Evolutionary conservation across 2,329 filamentous ascomycete species (phyloP).

Genomic region (Phialemoniopsis sp.): DNA sequence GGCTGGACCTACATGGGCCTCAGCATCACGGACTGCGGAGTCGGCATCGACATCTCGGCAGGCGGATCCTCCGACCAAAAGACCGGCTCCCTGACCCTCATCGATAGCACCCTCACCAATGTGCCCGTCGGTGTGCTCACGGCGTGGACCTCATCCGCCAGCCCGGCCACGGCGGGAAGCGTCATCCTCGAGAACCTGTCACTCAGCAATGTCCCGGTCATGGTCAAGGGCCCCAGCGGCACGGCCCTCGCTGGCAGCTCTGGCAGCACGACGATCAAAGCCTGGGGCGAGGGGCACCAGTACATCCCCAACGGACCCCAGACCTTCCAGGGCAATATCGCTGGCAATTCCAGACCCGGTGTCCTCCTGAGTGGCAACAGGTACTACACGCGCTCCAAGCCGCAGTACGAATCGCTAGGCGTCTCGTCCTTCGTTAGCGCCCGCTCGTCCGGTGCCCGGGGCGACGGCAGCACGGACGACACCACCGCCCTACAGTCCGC

Average conservation of each 20-base stretch:
- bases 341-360: conserved; percentile 42
- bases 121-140: conserved; percentile 63
- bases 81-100: conserved; percentile 66
- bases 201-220: conserved; percentile 28
- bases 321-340: conserved; percentile 41
- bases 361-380: conserved; percentile 44
- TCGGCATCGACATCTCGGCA: conserved; percentile 58
- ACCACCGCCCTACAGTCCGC: conserved; percentile 54
- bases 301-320: conserved; percentile 42
- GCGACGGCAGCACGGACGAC: conserved; percentile 55
- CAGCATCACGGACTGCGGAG: conserved; percentile 52
- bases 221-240: conserved; percentile 30
- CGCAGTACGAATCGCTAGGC: conserved; percentile 60
- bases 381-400: conserved; percentile 65
- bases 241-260: conserved; percentile 53
- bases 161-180: conserved; percentile 43
- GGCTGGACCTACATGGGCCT: conserved; percentile 64
- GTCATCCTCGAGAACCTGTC: conserved; percentile 52
- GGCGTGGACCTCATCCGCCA: conserved; percentile 39
- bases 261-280: conserved; percentile 43
- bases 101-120: conserved; percentile 65
- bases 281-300: conserved; percentile 66
- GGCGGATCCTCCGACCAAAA: conserved; percentile 43
- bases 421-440: conserved; percentile 53
- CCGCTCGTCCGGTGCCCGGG: conserved; percentile 26